Evolutionary conservation across 805 yeast species (phyloP).

Genomic region (Candida rishiriensis): DNA sequence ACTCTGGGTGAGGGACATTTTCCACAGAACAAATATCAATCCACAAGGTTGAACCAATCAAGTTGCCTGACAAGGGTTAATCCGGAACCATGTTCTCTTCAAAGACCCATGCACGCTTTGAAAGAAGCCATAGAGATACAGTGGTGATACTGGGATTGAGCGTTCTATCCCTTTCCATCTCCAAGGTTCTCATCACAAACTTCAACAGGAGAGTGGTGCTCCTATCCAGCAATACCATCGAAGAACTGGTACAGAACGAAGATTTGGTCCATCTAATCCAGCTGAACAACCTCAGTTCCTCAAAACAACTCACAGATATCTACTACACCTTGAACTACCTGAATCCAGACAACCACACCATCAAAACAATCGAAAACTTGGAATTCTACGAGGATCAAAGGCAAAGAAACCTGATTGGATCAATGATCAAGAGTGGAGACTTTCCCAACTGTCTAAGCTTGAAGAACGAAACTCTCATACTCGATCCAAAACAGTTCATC

Average conservation of each 20-base stretch:
- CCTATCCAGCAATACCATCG: conserved; percentile 10
- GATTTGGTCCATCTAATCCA: conserved; percentile 13
- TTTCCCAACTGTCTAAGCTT: conserved; percentile 4
- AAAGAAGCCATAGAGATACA: neutral
- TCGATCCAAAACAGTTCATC: conserved; percentile 1
- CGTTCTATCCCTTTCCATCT: conserved; percentile 6
- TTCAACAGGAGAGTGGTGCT: conserved; percentile 8
- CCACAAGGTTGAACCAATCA: too few species aligned
- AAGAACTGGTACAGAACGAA: conserved; percentile 9
- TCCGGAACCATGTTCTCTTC: too few species aligned
- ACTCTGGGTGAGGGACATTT: too few species aligned
- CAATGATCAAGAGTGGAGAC: neutral
- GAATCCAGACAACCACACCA: conserved; percentile 5
- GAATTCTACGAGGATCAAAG: conserved; percentile 8
- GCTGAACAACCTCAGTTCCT: conserved; percentile 3
- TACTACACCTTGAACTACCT: conserved; percentile 9
- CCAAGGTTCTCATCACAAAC: conserved; percentile 9
- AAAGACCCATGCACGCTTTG: too few species aligned
- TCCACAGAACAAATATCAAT: too few species aligned
- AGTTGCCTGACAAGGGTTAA: too few species aligned
- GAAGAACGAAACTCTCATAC: conserved; percentile 4
- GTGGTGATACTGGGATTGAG: conserved; percentile 8
- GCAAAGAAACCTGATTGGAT: neutral
- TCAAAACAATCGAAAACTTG: conserved; percentile 6
- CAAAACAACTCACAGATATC: conserved; percentile 6